Conservation (phyloP, 805 yeast genomes). For the Debaryomyces castellii region DNA sequence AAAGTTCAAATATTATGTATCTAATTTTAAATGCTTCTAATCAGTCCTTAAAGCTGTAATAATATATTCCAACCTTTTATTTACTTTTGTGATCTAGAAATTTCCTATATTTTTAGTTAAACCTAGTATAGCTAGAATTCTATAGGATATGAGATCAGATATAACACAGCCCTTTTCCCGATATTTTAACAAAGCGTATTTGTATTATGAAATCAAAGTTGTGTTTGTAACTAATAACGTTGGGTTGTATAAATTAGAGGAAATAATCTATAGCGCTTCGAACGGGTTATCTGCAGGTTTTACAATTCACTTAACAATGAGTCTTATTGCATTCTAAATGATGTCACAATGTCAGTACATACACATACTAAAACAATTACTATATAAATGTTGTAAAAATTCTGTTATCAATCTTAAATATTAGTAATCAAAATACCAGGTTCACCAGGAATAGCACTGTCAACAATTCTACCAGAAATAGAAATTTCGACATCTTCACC, state of each 20-base stretch:
- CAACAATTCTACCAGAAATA: slow-evolving; percentile 66
- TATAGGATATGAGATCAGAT: neutral
- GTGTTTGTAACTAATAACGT: neutral
- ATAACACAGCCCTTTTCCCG: neutral
- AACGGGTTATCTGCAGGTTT: neutral
- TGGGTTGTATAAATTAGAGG: slow-evolving; percentile 1
- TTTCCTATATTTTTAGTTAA: too few relatives aligned
- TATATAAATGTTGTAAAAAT: neutral
- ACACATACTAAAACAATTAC: neutral
- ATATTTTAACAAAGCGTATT: too few relatives aligned
- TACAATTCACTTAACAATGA: neutral
- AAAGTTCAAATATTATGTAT: neutral
- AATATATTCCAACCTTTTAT: too few relatives aligned
- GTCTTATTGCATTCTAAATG: neutral
- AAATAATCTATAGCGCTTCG: neutral
- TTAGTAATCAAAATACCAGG: slow-evolving; percentile 85
- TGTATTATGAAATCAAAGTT: neutral
- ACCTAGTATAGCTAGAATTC: neutral
- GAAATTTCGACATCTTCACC: slow-evolving; percentile 70
- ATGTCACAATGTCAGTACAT: neutral
- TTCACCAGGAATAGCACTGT: slow-evolving; percentile 85
- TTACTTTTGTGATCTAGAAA: neutral
- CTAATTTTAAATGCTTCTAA: too few relatives aligned
- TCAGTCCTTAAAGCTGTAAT: too few relatives aligned
- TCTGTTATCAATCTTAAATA: slow-evolving; percentile 27